Base-by-base conservation (phyloP, 75 land plant genomes). In the Isoetes taiwanensis region DNA sequence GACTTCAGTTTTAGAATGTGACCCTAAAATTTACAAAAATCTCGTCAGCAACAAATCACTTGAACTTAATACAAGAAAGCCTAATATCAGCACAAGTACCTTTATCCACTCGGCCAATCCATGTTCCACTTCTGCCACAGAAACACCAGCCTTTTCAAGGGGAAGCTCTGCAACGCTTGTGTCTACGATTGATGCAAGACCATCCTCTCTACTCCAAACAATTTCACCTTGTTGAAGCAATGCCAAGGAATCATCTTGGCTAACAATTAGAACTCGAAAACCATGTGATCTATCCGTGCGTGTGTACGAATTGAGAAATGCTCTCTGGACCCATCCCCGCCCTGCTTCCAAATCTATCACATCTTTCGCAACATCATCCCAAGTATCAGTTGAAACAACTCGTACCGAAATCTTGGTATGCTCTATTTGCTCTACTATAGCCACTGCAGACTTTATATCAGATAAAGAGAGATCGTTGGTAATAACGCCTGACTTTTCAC, bases 181-280 rank as follows among this genome's bases (percentile, higher is more conserved):
- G 78, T 82, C 90, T 30, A 82, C 43, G 34, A 94, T 69, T 4
- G 84, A 84, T 29, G 99, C 99, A 64, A 94, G 78, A 14, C 85
- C 96, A 62, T 94, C 99, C 61, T 94, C 99, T 54, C 99, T 81
- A 62, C 69, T 76, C 99, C 99, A 94, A 0, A 94, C 99, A 67
- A 94, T 63, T 32, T 71, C 81, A 59, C 99, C 96, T 71, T 94
- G 99, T 42, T 94, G 99, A 21, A 87, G 52, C 27, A 94, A 68
- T 23, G 79, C 57, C 28, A 94, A 57, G 30, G 99, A 94, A 55
- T 84, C 76, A 58, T 94, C 99, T 63, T 88, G 86, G 72, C 83
- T 77, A 29, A 84, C 86, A 63, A 94, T 54, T 52, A 94, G 67
- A 16, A 80, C 99, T 62, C 99, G 70, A 64, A 94, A 94, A 28